Conservation (phyloP, 2,329 filamentous ascomycete genomes). For the Verticillium zaregamsianum region DNA sequence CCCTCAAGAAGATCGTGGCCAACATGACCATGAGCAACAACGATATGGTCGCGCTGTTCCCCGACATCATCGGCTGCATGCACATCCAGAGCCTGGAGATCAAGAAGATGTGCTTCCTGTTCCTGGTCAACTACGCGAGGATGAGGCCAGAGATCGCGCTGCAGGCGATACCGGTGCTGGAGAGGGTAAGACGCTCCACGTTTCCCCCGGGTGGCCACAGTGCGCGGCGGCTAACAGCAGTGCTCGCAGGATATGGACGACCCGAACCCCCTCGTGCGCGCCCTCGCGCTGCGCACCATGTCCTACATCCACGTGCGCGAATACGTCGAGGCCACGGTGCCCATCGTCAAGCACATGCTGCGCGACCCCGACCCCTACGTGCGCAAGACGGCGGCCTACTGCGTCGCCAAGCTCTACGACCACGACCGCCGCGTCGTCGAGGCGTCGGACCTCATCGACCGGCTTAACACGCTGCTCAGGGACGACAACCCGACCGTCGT, state of each 20-base stretch:
- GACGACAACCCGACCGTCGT: constrained; percentile 98
- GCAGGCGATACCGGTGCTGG: constrained; percentile 83
- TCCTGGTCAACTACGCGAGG: constrained; percentile 93
- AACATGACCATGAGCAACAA: constrained; percentile 99
- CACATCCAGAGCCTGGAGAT: constrained; percentile 91
- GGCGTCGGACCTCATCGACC: constrained; percentile 84
- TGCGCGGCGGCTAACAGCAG: constrained; percentile 10
- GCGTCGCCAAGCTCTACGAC: constrained; percentile 95
- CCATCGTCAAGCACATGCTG: constrained; percentile 77
- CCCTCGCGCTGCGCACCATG: constrained; percentile 88
- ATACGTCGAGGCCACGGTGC: constrained; percentile 87
- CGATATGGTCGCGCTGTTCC: constrained; percentile 96
- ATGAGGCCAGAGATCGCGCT: constrained; percentile 92
- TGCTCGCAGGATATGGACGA: constrained; percentile 80
- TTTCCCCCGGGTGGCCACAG: too few species aligned
- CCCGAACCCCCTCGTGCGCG: constrained; percentile 84
- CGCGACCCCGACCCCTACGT: constrained; percentile 91
- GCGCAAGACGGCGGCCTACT: constrained; percentile 93
- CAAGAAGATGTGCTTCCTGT: constrained; percentile 99
- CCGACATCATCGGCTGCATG: constrained; percentile 95
- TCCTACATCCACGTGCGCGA: constrained; percentile 96
- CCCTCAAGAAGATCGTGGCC: constrained; percentile 97
- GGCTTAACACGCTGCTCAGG: constrained; percentile 80
- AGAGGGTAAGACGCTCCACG: constrained; percentile 54
- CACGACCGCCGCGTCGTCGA: constrained; percentile 91